phyloP scores from a whole-genome alignment of 2,329 filamentous ascomycete genomes.

The Neopestalotiopsis sp. region DNA sequence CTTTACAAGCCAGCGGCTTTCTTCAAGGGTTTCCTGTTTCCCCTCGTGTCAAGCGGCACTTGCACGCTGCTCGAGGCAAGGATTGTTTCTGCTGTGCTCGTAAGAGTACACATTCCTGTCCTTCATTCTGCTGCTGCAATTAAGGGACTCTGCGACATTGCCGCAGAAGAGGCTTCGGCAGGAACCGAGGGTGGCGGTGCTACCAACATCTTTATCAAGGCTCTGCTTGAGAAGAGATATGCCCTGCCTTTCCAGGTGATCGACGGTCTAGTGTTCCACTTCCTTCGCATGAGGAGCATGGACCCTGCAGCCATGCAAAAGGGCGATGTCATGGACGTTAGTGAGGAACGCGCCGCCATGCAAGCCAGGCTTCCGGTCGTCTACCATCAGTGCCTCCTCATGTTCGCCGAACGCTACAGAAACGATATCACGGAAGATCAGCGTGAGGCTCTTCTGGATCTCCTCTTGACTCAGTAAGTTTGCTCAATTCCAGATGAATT shows the following conservation, averaged over 20 bases:
- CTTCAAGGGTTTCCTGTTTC: constrained; percentile 96
- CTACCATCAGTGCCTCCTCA: constrained; percentile 92
- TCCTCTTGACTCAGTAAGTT: constrained; percentile 70
- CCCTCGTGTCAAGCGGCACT: constrained; percentile 81
- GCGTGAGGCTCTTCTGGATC: constrained; percentile 85
- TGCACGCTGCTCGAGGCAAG: constrained; percentile 91
- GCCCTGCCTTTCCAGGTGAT: constrained; percentile 80
- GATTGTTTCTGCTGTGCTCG: constrained; percentile 86
- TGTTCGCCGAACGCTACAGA: constrained; percentile 92
- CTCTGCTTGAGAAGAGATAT: constrained; percentile 95
- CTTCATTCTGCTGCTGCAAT: constrained; percentile 91
- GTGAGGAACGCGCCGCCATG: constrained; percentile 51
- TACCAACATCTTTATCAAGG: constrained; percentile 94
- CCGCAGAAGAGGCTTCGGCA: constrained; percentile 80
- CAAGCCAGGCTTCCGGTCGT: constrained; percentile 81
- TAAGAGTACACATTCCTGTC: constrained; percentile 85
- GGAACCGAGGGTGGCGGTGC: constrained; percentile 87
- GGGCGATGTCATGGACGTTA: constrained; percentile 59
- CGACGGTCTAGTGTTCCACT: constrained; percentile 75
- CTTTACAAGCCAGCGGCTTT: constrained; percentile 95
- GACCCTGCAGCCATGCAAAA: constrained; percentile 62
- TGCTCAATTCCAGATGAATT: too few species aligned
- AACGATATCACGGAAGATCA: constrained; percentile 97
- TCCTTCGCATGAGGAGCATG: constrained; percentile 81
- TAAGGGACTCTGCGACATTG: constrained; percentile 91